Conservation (phyloP, 2,329 filamentous ascomycete genomes). For the Sclerotinia nivalis region DNA sequence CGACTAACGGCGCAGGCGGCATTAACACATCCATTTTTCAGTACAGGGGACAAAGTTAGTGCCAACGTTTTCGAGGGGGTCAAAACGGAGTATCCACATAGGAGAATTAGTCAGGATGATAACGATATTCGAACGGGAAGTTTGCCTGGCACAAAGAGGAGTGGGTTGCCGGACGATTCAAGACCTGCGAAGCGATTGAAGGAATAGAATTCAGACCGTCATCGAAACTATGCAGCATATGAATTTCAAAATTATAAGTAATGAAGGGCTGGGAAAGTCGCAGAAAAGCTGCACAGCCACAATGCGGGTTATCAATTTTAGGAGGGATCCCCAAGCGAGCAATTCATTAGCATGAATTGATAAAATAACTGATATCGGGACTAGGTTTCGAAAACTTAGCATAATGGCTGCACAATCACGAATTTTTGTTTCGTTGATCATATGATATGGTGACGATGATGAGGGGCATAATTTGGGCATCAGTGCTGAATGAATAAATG, state of each 20-base stretch:
- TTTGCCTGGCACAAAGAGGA: slow-evolving; percentile 86
- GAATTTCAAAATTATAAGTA: not conserved
- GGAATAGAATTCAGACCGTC: slow-evolving; percentile 43
- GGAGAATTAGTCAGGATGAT: slow-evolving; percentile 89
- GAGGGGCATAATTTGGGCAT: not conserved
- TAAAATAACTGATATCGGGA: slow-evolving; percentile 15
- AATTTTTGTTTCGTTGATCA: not conserved
- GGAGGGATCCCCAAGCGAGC: slow-evolving; percentile 3
- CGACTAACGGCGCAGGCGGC: slow-evolving; percentile 85
- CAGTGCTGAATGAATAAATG: not conserved
- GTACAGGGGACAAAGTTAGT: slow-evolving; percentile 65
- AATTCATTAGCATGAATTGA: slow-evolving; percentile 19
- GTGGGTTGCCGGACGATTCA: slow-evolving; percentile 78
- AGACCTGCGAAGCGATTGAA: slow-evolving; percentile 63
- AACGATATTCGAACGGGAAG: slow-evolving; percentile 93
- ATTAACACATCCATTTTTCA: slow-evolving; percentile 88
- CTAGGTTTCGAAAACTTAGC: slow-evolving; percentile 2
- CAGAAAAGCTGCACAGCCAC: slow-evolving; percentile 19
- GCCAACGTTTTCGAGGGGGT: slow-evolving; percentile 89
- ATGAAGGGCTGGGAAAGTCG: not conserved
- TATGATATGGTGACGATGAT: slow-evolving; percentile 9
- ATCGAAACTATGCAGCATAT: slow-evolving; percentile 3
- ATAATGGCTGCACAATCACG: slow-evolving; percentile 1
- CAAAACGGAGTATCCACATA: slow-evolving; percentile 81
- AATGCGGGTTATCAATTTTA: slow-evolving; percentile 6